Evolutionary conservation across 1,284 basidiomycete genomes (phyloP).

Genomic region (Fistulinella cinereoalba): DNA sequence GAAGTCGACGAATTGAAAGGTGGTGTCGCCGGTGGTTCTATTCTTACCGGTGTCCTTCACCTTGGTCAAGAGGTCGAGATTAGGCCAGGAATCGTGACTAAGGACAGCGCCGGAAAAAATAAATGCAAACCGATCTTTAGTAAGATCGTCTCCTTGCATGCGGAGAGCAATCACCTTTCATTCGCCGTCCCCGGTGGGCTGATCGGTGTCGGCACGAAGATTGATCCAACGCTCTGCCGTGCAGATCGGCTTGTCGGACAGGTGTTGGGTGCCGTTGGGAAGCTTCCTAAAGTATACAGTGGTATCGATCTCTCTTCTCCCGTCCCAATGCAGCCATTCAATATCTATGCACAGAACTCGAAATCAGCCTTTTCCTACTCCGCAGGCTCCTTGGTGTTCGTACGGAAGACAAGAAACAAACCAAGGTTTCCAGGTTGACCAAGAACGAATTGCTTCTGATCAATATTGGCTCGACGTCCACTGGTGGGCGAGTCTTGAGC

Average conservation of each 20-base stretch:
- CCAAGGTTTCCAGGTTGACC: conserved; percentile 89
- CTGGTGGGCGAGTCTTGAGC: conserved; percentile 86
- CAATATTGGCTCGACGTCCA: conserved; percentile 94
- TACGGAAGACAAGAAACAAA: conserved; percentile 98
- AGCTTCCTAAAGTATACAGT: conserved; percentile 90
- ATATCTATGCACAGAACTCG: conserved; percentile 57
- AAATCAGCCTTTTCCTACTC: conserved; percentile 90
- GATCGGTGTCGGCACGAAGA: conserved; percentile 97
- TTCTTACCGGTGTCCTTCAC: conserved; percentile 88
- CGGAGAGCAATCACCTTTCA: conserved; percentile 91
- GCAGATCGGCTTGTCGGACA: conserved; percentile 97
- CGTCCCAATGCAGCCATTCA: neutral
- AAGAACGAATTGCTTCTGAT: conserved; percentile 94
- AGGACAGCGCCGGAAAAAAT: conserved; percentile 88
- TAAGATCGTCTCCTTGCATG: conserved; percentile 87
- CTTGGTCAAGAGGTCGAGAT: conserved; percentile 97
- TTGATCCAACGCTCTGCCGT: conserved; percentile 95
- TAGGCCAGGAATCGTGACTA: conserved; percentile 94
- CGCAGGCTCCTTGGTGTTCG: conserved; percentile 96
- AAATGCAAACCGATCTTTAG: conserved; percentile 94
- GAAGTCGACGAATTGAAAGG: conserved; percentile 97
- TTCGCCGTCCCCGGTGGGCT: conserved; percentile 97
- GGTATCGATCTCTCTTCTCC: conserved; percentile 46
- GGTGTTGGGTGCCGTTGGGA: conserved; percentile 91
- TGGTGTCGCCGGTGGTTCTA: conserved; percentile 96